phyloP scores from a whole-genome alignment of 805 yeast species.

The Candida parachauliodes region DNA sequence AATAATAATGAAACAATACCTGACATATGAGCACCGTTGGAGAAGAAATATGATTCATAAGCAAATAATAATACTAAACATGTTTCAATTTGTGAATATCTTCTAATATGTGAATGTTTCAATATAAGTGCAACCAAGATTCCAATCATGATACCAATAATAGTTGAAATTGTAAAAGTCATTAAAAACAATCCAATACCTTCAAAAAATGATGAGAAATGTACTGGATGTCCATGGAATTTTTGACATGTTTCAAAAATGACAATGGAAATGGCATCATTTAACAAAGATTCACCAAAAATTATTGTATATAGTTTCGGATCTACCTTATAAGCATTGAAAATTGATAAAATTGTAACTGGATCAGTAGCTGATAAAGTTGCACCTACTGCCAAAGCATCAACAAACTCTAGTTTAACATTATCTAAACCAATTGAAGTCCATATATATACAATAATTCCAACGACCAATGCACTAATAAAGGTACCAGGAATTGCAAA shows the following conservation, averaged over 20 bases:
- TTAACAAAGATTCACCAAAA: slow-evolving; percentile 91
- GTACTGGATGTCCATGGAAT: slow-evolving; percentile 79
- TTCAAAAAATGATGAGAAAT: slow-evolving; percentile 75
- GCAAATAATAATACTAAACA: slow-evolving; percentile 88
- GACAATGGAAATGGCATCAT: slow-evolving; percentile 97
- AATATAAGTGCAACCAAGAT: slow-evolving; percentile 82
- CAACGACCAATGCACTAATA: slow-evolving; percentile 84
- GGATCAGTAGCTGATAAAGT: slow-evolving; percentile 98
- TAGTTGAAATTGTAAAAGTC: slow-evolving; percentile 86
- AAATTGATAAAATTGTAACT: slow-evolving; percentile 91
- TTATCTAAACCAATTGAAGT: slow-evolving; percentile 89
- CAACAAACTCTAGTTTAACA: slow-evolving; percentile 86
- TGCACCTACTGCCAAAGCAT: slow-evolving; percentile 96
- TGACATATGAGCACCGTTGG: slow-evolving; percentile 99
- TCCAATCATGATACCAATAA: slow-evolving; percentile 87
- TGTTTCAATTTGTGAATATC: slow-evolving; percentile 96
- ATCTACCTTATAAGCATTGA: slow-evolving; percentile 96
- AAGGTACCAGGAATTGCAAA: slow-evolving; percentile 98
- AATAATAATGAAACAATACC: slow-evolving; percentile 93
- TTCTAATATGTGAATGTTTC: slow-evolving; percentile 87
- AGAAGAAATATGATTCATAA: slow-evolving; percentile 93
- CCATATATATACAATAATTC: slow-evolving; percentile 85
- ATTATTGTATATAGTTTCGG: slow-evolving; percentile 96
- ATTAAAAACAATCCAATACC: slow-evolving; percentile 91
- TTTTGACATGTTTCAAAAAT: slow-evolving; percentile 98